Evolutionary conservation across 164 flowering plant species (phyloP), one percentile per base, ranked within the genome.

Genomic region (Chimonanthus salicifolius): DNA sequence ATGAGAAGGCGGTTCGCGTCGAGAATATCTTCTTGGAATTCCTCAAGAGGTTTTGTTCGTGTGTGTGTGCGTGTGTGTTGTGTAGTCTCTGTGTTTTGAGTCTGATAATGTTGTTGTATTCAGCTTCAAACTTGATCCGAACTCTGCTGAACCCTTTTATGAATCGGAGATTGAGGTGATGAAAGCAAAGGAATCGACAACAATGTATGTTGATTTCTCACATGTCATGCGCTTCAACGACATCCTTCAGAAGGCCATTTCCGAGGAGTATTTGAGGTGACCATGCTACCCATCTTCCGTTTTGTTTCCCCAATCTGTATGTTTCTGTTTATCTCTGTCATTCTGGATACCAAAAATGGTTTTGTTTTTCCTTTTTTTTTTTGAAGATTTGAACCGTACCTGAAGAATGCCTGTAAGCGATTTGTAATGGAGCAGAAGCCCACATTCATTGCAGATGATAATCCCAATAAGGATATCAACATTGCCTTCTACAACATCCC

Each of bases 131-230:
- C n/a, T 80, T 6, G 87, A 87, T 65, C 77, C 75, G 62, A 78
- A 81, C 48, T 67, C 85, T 44, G 69, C 74, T 0, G 88, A 84
- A 47, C 81, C 88, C 1, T 84, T 72, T 63, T 96, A 96, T 72
- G 91, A 86, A 75, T 79, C 88, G 4, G 97, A 96, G 82, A 82
- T 92, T 5, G 91, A 87, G 70, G 88, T 81, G 1, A 91, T 96
- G 97, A 84, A 79, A 64, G 77, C 79, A 1, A 87, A 74, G 74
- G 98, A 91, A 68, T 88, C 96, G 10, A 89, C 82, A 67, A 96
- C 98, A 16, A 91, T 96, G 93, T 94, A 88, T 82, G 81, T 96
- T 47, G 98, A 96, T 78, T 96, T 96, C 88, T 81, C 94, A n/a
- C 99, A 96, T 73, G 92, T 94, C 20, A 92, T 89, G 90, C 83